Conservation (phyloP, 306 rosid species). For the Myrica gale region DNA sequence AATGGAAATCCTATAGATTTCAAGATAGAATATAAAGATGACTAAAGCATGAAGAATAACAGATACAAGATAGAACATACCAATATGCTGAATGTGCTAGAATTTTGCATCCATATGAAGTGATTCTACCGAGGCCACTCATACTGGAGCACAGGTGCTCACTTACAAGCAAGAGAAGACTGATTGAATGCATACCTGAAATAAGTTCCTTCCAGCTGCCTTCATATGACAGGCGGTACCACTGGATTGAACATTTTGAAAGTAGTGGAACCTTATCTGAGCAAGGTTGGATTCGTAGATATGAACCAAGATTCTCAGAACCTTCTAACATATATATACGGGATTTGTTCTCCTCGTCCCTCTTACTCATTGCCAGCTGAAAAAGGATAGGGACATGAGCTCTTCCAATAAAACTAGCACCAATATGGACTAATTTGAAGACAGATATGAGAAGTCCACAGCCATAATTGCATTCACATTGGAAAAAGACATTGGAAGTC, state of each 20-base stretch:
- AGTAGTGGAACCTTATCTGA: conserved; percentile 60
- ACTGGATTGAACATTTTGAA: conserved; percentile 74
- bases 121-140: not conserved
- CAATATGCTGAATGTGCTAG: not conserved
- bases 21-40: not conserved
- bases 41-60: not conserved
- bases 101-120: not conserved
- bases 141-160: not conserved
- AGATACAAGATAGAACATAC: not conserved
- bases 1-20: not conserved
- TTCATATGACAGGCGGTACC: conserved; percentile 85
- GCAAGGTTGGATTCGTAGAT: conserved; percentile 54
- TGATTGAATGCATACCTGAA: conserved; percentile 53
- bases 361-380: conserved; percentile 84
- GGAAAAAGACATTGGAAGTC: not conserved
- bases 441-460: not conserved
- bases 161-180: not conserved
- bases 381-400: conserved; percentile 28
- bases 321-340: conserved; percentile 57
- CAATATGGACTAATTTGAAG: not conserved
- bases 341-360: conserved; percentile 64
- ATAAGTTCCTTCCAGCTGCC: conserved; percentile 82
- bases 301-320: conserved; percentile 74
- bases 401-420: conserved; percentile 25
- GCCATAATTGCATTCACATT: not conserved